Conservation (phyloP, 768 basidiomycete species). For the Podaxis rugospora region DNA sequence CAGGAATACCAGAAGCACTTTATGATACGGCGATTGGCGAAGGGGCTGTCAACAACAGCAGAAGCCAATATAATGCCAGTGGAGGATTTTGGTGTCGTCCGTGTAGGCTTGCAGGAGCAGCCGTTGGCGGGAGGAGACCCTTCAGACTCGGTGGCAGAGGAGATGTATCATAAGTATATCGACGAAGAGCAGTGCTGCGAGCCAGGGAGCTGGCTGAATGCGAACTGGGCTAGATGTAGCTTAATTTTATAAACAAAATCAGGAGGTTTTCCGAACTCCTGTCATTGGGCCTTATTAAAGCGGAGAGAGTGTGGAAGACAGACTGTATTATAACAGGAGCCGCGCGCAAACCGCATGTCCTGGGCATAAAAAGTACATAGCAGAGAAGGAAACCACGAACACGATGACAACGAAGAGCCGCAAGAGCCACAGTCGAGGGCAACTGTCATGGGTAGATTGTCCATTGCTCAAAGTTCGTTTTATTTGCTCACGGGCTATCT, state of each 20-base stretch:
- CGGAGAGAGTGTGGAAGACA: constrained; percentile 2
- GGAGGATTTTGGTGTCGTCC: neutral
- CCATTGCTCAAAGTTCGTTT: neutral
- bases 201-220: constrained; percentile 3
- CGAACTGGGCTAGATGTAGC: constrained; percentile 11
- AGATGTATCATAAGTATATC: constrained; percentile 41
- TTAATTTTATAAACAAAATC: neutral
- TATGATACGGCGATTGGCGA: neutral
- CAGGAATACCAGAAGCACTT: neutral
- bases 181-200: constrained; percentile 27
- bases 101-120: neutral
- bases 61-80: neutral
- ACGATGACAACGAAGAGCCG: constrained; percentile 10
- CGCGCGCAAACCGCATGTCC: constrained; percentile 8
- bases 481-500: constrained; percentile 17
- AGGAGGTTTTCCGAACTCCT: constrained; percentile 5
- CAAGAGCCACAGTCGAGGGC: constrained; percentile 14
- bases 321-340: constrained; percentile 3
- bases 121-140: neutral
- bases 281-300: neutral
- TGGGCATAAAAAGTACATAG: constrained; percentile 9
- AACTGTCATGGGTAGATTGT: constrained; percentile 27
- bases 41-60: neutral
- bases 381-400: neutral
- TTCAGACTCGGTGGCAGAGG: constrained; percentile 15